Conservation (phyloP, 169 alveolate genomes). For the Eimeria falciformis region DNA sequence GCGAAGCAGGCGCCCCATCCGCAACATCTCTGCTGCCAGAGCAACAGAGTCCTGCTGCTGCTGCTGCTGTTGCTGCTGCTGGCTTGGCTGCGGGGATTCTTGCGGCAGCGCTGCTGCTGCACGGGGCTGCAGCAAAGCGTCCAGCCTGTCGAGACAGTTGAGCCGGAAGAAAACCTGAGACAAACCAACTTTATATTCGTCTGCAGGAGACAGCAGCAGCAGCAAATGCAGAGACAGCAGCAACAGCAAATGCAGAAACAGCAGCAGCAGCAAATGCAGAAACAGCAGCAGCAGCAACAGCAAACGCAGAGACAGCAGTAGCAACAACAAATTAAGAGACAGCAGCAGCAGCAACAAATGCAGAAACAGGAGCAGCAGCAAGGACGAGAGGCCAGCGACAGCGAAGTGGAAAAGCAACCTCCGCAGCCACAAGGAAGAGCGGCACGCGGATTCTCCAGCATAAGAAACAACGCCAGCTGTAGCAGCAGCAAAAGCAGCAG, state of each 20-base stretch:
- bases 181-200: not conserved
- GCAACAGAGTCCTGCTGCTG: not conserved
- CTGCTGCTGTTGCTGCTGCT: constrained; percentile 39
- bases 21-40: constrained; percentile 14
- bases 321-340: no score
- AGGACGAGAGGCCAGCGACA: no score
- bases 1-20: not conserved
- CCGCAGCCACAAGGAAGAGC: no score
- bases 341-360: no score
- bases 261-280: not conserved
- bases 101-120: not conserved
- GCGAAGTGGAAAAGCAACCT: no score
- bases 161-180: not conserved
- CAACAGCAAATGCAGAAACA: not conserved
- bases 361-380: no score
- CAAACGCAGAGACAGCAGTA: not conserved
- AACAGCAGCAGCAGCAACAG: not conserved
- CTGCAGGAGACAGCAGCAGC: constrained; percentile 4
- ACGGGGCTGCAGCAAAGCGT: not conserved
- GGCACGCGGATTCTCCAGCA: no score
- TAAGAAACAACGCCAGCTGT: no score
- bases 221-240: not conserved
- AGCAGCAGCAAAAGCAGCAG: constrained; percentile 9
- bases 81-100: not conserved
- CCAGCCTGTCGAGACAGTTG: not conserved